Base-by-base conservation (phyloP, 176 grass and related monocot genomes). In the Metroxylon sagu region DNA sequence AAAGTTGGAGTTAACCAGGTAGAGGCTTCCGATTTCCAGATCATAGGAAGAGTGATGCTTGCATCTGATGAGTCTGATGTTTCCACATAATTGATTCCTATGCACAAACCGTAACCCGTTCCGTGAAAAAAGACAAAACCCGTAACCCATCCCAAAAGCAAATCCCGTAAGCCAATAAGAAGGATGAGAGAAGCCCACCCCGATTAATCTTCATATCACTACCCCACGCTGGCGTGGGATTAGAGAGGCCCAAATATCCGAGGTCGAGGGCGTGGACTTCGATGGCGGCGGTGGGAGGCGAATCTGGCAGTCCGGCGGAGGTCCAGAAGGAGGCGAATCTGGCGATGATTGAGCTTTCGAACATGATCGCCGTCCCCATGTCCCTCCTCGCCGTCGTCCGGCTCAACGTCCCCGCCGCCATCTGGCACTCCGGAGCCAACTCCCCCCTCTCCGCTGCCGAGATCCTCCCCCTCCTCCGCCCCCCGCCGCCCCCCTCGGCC, bases 301-400 rank as follows among this genome's bases (percentile, higher is more conserved):
- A 2, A n/a, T 64, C 26, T 16, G 52, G 71, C 4, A 1, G 60
- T 1, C 49, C 23, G 0, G 60, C 61, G 14, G 74, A 76, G 26
- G 81, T 64, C n/a, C 19, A 28, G 8, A 67, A 67, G 65, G 15
- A 67, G 29, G 83, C 83, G 0, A 61, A 78, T 0, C 71, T 88
- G 5, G 83, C 87, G 5, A 90, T 90, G 64, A 82, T 97, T 61
- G 92, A 90, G 69, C 75, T 97, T 2, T 78, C 83, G 1, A 90
- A 91, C 76, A 76, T 91, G 81, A 66, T 97, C 16, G 79, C 87
- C 4, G 80, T 91, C 10, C 92, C 92, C 7, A 90, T 97, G 92
- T 80, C 86, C 10, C 89, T 82, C 52, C 62, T 70, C n/a, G 82
- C 82, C 17, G 68, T 79, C 50, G 75, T 90, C 71, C 87, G 74